Evolutionary conservation across 1,284 basidiomycete species (phyloP).

Genomic region (Pascua sp.): DNA sequence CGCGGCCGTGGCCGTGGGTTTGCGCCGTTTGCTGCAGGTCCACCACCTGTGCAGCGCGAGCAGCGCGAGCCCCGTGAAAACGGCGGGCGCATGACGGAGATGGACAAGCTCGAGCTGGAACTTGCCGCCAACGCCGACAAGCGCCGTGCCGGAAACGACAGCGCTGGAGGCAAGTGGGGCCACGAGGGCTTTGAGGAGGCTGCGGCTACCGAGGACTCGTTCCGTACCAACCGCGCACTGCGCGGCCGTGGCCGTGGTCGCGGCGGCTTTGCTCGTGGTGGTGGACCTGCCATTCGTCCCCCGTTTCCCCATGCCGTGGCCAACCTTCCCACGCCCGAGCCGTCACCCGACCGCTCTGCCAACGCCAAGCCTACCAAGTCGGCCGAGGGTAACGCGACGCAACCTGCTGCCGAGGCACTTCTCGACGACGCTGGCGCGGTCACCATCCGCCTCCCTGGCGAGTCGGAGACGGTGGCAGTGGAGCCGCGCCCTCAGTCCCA

Average conservation of each 20-base stretch:
- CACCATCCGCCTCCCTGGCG: conserved; percentile 34
- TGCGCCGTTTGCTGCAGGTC: conserved; percentile 1
- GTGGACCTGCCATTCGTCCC: background rate
- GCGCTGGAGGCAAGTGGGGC: conserved; percentile 29
- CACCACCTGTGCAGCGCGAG: background rate
- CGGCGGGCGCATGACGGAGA: conserved; percentile 19
- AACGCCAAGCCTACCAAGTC: conserved; percentile 3
- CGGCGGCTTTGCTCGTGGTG: conserved; percentile 6
- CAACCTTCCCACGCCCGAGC: conserved; percentile 17
- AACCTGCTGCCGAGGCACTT: conserved; percentile 24
- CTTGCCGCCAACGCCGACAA: conserved; percentile 1
- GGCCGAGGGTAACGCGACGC: conserved; percentile 15
- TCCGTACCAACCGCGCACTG: conserved; percentile 9
- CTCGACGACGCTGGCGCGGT: conserved; percentile 27
- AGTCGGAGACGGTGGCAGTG: conserved; percentile 1
- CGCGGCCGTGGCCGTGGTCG: conserved; percentile 17
- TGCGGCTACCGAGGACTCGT: conserved; percentile 7
- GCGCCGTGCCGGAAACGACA: background rate
- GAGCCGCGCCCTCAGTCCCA: conserved; percentile 10
- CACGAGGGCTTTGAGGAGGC: conserved; percentile 41
- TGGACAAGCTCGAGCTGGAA: conserved; percentile 34
- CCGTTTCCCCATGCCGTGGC: conserved; percentile 4
- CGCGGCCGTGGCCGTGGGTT: conserved; percentile 10
- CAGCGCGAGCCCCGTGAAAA: background rate
- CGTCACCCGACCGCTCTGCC: conserved; percentile 14